Conservation (phyloP, 768 basidiomycete genomes). For the Mycena albidolilacea region DNA sequence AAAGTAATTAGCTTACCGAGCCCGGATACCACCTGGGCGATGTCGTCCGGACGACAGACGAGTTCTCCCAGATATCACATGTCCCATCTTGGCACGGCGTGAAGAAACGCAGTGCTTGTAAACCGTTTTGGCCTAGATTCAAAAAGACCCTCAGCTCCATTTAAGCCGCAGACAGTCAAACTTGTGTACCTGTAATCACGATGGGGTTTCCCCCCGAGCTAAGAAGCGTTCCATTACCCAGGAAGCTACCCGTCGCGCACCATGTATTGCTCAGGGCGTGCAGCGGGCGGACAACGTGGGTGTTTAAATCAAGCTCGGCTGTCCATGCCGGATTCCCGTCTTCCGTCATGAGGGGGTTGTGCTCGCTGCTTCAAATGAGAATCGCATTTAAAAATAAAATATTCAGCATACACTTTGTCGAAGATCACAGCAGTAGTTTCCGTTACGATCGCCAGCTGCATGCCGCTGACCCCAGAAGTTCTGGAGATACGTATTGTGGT, state of each 20-base stretch:
- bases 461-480: constrained; percentile 41
- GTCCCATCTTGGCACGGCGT: constrained; percentile 53
- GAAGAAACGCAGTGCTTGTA: constrained; percentile 55
- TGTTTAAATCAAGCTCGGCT: constrained; percentile 55
- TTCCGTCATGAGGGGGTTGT: constrained; percentile 58
- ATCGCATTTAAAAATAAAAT: neutral
- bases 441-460: constrained; percentile 37
- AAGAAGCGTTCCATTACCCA: constrained; percentile 59
- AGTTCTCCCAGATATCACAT: constrained; percentile 55
- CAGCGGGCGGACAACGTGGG: neutral
- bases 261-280: neutral
- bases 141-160: constrained; percentile 8
- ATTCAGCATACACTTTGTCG: constrained; percentile 41
- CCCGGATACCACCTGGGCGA: neutral
- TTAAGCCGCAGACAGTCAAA: constrained; percentile 8
- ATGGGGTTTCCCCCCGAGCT: constrained; percentile 35
- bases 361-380: constrained; percentile 38
- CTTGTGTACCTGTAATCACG: constrained; percentile 29
- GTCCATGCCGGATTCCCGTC: constrained; percentile 60
- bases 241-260: constrained; percentile 56
- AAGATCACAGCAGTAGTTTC: constrained; percentile 41
- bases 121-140: constrained; percentile 43
- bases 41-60: constrained; percentile 23
- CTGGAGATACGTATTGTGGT: constrained; percentile 24
- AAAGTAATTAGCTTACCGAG: neutral